Percentiles rank a stretch among this genome's conserved stretches.
Conservation (phyloP, 2,329 filamentous ascomycete genomes). For the Neoascochyta sp. region DNA sequence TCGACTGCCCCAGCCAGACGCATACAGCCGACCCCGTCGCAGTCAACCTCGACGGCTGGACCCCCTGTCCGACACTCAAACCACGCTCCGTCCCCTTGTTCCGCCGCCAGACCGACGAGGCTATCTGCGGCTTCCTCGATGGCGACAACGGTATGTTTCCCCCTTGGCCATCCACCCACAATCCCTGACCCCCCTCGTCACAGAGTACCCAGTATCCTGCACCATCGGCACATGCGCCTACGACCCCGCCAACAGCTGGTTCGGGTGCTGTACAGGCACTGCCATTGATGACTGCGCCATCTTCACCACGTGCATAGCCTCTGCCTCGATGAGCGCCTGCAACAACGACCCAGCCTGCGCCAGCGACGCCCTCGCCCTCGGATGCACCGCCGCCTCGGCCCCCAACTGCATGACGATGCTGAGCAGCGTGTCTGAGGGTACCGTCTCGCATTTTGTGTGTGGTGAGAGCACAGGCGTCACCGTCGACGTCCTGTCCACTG, state of each 20-base stretch:
- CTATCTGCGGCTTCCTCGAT: constrained; percentile 13
- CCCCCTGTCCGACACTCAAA: constrained; percentile 11
- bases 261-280: constrained; percentile 17
- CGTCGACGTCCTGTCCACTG: constrained; percentile 5
- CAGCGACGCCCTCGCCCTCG: constrained; percentile 8
- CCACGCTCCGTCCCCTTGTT: constrained; percentile 8
- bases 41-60: constrained; percentile 7
- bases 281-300: constrained; percentile 5
- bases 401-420: constrained; percentile 11
- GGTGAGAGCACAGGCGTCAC: constrained; percentile 5
- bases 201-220: constrained; percentile 12
- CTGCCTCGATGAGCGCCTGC: constrained; percentile 8
- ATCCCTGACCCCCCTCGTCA: not conserved
- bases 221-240: constrained; percentile 10
- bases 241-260: constrained; percentile 11
- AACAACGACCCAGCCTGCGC: constrained; percentile 8
- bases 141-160: constrained; percentile 9
- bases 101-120: constrained; percentile 8
- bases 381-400: constrained; percentile 8
- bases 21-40: constrained; percentile 3
- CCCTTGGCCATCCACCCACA: not conserved
- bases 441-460: constrained; percentile 13
- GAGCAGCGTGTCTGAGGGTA: constrained; percentile 2
- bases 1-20: constrained; percentile 9
- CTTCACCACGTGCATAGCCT: constrained; percentile 12